Conservation (phyloP, 1,284 basidiomycete species). For the Coniferiporia sulphurascens region DNA sequence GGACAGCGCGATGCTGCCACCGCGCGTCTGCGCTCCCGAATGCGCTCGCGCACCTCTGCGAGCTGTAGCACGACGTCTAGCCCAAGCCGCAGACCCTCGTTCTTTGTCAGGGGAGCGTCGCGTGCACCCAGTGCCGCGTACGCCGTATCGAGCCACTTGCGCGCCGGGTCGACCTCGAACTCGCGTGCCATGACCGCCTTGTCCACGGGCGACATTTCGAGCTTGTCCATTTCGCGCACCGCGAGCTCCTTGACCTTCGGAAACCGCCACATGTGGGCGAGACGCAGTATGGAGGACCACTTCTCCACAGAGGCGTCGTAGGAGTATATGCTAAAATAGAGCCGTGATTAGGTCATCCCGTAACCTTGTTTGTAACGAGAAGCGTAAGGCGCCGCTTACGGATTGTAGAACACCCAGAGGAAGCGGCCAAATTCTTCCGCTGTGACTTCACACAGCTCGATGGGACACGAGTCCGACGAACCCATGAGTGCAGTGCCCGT, state of each 20-base stretch:
- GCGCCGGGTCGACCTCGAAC: constrained; percentile 45
- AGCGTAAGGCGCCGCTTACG: constrained; percentile 36
- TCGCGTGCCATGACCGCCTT: constrained; percentile 53
- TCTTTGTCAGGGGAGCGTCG: constrained; percentile 46
- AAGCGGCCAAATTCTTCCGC: constrained; percentile 51
- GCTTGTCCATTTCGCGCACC: constrained; percentile 55
- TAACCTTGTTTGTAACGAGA: not conserved
- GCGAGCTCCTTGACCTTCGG: constrained; percentile 35
- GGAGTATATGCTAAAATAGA: constrained; percentile 43
- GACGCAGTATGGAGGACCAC: constrained; percentile 21
- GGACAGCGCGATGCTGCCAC: not conserved
- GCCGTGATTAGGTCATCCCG: not conserved
- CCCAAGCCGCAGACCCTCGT: constrained; percentile 52
- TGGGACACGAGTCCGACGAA: constrained; percentile 43
- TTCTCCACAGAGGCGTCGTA: constrained; percentile 15
- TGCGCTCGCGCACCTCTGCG: constrained; percentile 41
- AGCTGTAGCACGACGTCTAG: constrained; percentile 56
- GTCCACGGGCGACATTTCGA: constrained; percentile 53
- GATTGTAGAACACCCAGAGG: constrained; percentile 67
- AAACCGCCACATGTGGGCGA: constrained; percentile 21
- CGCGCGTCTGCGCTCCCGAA: constrained; percentile 2
- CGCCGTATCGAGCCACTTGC: constrained; percentile 36
- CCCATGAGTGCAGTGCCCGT: constrained; percentile 41
- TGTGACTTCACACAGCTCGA: constrained; percentile 44
- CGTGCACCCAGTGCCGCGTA: constrained; percentile 44